A percentile compares a stretch with the other conserved stretches of the same genome.
These are phyloP conservation scores for Erodium maritimum DNA, from an alignment of 345 rosid genomes.

Conservation along the genomic window DNA sequence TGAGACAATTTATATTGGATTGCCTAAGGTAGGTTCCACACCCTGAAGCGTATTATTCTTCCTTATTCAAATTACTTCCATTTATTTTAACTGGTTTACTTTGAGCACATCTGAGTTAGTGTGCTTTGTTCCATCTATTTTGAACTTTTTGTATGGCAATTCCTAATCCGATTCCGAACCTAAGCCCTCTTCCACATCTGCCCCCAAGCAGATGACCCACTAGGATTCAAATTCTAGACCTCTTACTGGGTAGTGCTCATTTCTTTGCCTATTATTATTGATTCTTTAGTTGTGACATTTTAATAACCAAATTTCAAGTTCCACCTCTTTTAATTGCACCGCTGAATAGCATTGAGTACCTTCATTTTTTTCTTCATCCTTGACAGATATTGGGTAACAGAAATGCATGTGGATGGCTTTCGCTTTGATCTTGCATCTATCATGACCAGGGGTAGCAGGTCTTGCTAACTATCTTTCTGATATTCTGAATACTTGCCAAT, in stretches of 20 bases:
- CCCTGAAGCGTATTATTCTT: slow-evolving; percentile 1
- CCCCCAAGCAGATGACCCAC: no score
- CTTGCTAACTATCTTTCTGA: slow-evolving; percentile 3
- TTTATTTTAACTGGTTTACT: neutral
- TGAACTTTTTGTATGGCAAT: no score
- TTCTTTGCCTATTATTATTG: neutral
- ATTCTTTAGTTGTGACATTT: neutral
- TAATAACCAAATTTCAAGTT: neutral
- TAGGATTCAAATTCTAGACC: no score
- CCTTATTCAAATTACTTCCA: neutral
- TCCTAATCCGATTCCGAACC: no score
- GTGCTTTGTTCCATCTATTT: neutral
- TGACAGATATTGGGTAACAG: slow-evolving; percentile 92
- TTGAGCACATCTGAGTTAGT: neutral
- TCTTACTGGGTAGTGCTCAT: no score
- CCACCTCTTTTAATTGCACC: neutral
- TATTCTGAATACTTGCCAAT: slow-evolving; percentile 7
- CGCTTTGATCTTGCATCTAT: slow-evolving; percentile 98
- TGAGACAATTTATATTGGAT: slow-evolving; percentile 80
- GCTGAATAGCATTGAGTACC: neutral
- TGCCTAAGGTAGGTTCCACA: slow-evolving; percentile 56
- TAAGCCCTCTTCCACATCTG: no score
- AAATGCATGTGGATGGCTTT: slow-evolving; percentile 98
- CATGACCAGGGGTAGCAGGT: slow-evolving; percentile 93
- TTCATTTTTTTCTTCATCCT: slow-evolving; percentile 1